phyloP scores from a whole-genome alignment of 1,284 basidiomycete species.

The Earliella scabrosa region DNA sequence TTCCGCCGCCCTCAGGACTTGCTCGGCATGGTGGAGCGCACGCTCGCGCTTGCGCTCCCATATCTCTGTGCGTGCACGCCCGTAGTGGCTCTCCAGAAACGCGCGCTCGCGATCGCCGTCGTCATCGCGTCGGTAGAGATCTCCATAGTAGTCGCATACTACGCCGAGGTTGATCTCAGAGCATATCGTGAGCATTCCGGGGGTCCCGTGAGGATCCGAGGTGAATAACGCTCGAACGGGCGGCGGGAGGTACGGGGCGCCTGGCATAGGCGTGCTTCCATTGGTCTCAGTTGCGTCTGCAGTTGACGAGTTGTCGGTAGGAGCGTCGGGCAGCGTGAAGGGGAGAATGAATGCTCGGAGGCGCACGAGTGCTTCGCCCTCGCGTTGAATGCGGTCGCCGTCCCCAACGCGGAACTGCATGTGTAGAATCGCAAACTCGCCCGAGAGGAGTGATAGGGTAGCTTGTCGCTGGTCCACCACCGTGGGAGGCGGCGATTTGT shows the following conservation, averaged over 20 bases:
- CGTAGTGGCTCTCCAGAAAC: conserved; percentile 1
- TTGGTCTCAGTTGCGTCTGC: too few species aligned
- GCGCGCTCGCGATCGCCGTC: too few species aligned
- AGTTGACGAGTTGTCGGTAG: too few species aligned
- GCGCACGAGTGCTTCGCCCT: neutral
- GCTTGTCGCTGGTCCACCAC: neutral
- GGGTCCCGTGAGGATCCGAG: too few species aligned
- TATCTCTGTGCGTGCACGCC: neutral
- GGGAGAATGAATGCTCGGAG: neutral
- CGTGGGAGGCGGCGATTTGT: neutral
- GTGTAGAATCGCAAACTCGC: conserved; percentile 1
- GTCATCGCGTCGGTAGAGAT: neutral
- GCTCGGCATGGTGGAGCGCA: too few species aligned
- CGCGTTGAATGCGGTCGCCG: neutral
- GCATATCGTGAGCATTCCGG: too few species aligned
- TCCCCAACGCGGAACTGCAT: conserved; percentile 1
- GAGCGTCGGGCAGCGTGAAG: too few species aligned
- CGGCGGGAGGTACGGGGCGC: too few species aligned
- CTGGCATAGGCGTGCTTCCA: neutral
- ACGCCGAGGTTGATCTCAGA: neutral
- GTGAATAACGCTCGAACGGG: too few species aligned
- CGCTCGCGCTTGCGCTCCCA: too few species aligned
- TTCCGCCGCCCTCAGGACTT: too few species aligned
- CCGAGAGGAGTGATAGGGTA: neutral
- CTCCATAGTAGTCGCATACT: neutral